Evolutionary conservation across 78 protist genomes (phyloP).

Genomic region (slime mould (Dictyostelium discoideum)): DNA sequence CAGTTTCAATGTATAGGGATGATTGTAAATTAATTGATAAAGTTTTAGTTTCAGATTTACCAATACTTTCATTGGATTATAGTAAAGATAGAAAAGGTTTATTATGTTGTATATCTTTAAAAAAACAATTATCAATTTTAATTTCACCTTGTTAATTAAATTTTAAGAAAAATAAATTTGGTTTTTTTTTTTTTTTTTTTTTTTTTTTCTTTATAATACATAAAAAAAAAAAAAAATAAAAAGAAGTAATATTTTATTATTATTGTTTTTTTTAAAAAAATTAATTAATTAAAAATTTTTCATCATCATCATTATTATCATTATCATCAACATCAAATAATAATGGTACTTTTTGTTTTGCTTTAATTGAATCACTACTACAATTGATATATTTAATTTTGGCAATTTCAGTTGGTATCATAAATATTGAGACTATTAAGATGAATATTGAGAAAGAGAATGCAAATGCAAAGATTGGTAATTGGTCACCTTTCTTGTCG

Average conservation of each 20-base stretch:
- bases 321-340: not conserved
- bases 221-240: not conserved
- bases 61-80: conserved; percentile 12
- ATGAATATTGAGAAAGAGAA: not conserved
- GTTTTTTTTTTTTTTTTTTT: too few relatives aligned
- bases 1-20: not conserved
- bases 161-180: not conserved
- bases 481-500: not conserved
- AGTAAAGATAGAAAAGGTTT: conserved; percentile 10
- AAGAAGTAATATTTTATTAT: not conserved
- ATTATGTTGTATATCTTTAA: conserved; percentile 13
- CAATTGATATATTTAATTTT: not conserved
- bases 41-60: not conserved
- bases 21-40: not conserved
- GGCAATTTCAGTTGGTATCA: not conserved
- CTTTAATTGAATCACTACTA: not conserved
- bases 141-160: not conserved
- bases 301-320: not conserved
- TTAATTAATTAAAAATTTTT: not conserved
- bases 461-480: not conserved
- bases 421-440: not conserved
- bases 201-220: not conserved
- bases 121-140: conserved; percentile 17
- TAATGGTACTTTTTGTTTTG: not conserved
- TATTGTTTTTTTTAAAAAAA: too few relatives aligned